phyloP scores from a whole-genome alignment of 2,329 filamentous ascomycete species.

The Aquanectria penicillioides region DNA sequence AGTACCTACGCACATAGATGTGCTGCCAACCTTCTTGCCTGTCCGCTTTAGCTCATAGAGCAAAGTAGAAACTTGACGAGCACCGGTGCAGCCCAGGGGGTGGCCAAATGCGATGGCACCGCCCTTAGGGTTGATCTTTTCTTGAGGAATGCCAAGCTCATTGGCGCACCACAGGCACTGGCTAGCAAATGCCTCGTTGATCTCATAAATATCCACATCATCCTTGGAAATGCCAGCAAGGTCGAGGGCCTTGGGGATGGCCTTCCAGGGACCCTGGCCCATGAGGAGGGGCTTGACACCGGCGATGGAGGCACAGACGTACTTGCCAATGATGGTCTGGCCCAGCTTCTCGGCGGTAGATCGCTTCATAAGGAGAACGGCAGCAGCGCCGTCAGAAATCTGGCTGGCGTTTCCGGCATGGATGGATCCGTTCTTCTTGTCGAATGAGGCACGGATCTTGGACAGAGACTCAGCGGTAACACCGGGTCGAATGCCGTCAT shows the following conservation, averaged over 20 bases:
- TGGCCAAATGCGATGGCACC: conserved; percentile 97
- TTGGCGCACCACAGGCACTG: conserved; percentile 95
- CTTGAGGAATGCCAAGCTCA: conserved; percentile 81
- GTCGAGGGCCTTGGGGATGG: conserved; percentile 90
- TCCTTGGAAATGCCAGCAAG: conserved; percentile 88
- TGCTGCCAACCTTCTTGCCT: conserved; percentile 86
- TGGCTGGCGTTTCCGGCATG: conserved; percentile 97
- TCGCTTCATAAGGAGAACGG: conserved; percentile 95
- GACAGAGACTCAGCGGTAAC: conserved; percentile 88
- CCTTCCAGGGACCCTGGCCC: conserved; percentile 95
- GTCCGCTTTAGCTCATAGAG: conserved; percentile 89
- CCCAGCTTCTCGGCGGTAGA: conserved; percentile 88
- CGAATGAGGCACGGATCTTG: conserved; percentile 92
- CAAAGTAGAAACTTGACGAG: conserved; percentile 91
- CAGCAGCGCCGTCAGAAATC: conserved; percentile 94
- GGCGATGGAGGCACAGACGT: conserved; percentile 83
- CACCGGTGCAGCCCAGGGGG: conserved; percentile 92
- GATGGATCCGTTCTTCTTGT: conserved; percentile 91
- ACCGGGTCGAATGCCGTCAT: conserved; percentile 87
- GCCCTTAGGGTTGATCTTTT: conserved; percentile 97
- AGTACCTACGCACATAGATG: conserved; percentile 95
- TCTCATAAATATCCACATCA: conserved; percentile 97
- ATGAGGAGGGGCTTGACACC: conserved; percentile 94
- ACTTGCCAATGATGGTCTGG: conserved; percentile 92
- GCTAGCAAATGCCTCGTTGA: conserved; percentile 98